Evolutionary conservation across 2,329 filamentous ascomycete species (phyloP).

Genomic region (Venturia pyrina): DNA sequence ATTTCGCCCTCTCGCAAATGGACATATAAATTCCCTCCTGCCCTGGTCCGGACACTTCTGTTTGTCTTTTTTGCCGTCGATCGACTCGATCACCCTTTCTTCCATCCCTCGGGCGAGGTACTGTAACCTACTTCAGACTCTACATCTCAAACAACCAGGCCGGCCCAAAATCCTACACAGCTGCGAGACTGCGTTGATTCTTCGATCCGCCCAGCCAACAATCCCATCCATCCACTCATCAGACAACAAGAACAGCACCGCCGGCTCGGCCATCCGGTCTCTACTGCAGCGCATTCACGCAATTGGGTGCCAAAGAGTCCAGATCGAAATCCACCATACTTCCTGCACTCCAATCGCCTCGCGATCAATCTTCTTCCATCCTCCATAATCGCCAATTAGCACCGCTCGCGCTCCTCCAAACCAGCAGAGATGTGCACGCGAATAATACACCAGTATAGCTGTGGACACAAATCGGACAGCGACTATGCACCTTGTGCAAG

Average conservation of each 20-base stretch:
- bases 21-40: conserved; percentile 19
- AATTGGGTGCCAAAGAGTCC: neutral
- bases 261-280: conserved; percentile 1
- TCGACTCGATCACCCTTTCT: neutral
- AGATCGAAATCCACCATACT: neutral
- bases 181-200: neutral
- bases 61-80: neutral
- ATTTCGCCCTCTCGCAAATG: conserved; percentile 23
- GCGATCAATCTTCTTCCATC: neutral
- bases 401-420: conserved; percentile 7
- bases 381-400: neutral
- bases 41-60: neutral
- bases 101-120: neutral
- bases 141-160: neutral
- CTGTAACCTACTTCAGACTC: neutral
- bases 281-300: neutral
- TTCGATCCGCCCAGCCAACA: neutral
- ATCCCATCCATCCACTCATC: neutral
- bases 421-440: conserved; percentile 34
- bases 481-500: conserved; percentile 34
- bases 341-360: neutral
- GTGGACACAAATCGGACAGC: conserved; percentile 34
- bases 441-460: conserved; percentile 38
- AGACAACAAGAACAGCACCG: neutral
- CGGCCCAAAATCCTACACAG: neutral